Percentiles rank a stretch among this genome's conserved stretches.
phyloP scores from a whole-genome alignment of 768 basidiomycete genomes.

The Mycena filopes region DNA sequence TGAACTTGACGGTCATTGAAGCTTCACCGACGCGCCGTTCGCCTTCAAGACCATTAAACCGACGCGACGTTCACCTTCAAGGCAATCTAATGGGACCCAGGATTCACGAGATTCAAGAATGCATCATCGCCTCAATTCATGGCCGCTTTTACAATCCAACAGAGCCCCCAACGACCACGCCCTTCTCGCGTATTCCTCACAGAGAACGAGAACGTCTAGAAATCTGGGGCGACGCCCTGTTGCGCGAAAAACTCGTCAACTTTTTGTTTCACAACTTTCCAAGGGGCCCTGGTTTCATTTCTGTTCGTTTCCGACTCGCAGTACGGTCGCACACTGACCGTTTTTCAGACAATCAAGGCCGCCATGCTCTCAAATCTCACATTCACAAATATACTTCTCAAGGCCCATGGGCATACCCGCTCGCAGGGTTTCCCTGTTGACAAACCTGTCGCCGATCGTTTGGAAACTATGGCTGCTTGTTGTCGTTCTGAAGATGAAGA shows the following conservation, averaged over 20 bases:
- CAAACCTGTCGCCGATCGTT: constrained; percentile 20
- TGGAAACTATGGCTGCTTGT: constrained; percentile 19
- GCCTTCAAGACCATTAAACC: too few relatives aligned
- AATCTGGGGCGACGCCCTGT: constrained; percentile 23
- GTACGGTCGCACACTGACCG: neutral
- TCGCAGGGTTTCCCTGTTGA: constrained; percentile 10
- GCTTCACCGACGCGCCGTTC: too few relatives aligned
- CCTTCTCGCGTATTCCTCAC: neutral
- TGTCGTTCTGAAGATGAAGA: neutral
- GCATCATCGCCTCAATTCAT: constrained; percentile 9
- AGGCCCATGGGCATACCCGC: constrained; percentile 1
- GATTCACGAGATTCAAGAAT: constrained; percentile 10
- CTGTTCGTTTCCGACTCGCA: constrained; percentile 4
- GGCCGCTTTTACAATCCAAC: neutral
- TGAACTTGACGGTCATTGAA: too few relatives aligned
- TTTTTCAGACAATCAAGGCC: constrained; percentile 1
- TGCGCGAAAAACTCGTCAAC: neutral
- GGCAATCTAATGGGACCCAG: neutral
- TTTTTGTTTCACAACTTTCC: constrained; percentile 12
- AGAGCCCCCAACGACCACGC: constrained; percentile 6
- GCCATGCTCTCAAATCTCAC: constrained; percentile 20
- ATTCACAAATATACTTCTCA: constrained; percentile 18
- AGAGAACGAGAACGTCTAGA: constrained; percentile 16
- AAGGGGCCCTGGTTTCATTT: constrained; percentile 7
- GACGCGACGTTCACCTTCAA: too few relatives aligned